Evolutionary conservation across 2,329 filamentous ascomycete species (phyloP), one percentile per base, ranked within the genome.

Genomic region (Dothideomycetes sp.): DNA sequence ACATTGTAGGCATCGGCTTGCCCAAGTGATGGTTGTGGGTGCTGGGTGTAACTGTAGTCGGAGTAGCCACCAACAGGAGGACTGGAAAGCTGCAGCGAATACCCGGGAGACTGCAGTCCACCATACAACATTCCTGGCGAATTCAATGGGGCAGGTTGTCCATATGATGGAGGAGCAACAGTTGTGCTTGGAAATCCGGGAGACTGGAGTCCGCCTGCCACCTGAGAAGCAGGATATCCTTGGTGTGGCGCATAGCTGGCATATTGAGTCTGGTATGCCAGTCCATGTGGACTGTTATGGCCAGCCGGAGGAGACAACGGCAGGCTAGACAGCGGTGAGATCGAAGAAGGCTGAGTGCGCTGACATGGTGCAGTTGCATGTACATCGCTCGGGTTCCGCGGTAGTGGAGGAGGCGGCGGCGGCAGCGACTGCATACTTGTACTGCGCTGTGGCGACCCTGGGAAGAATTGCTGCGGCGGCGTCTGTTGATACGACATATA

Each of bases 31-130:
- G 49, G 49, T 5, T 55, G 55, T 11, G 49, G 38, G 5, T 58
- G 55, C 35, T 55, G 54, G 1, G 49, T 50, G 40, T 73, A 72
- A 30, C 55, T 57, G 50, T 73, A 81, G 45, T 73, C 69, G 15
- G 73, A 61, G 53, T 70, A 81, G 2, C 75, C 76, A 3, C 39
- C 39, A 11, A 68, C 46, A 8, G 43, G 53, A 14, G 61, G 55
- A 8, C 63, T 54, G 15, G 53, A 54, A 22, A 54, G 45, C 7
- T 45, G 48, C 16, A 44, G 45, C 8, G 53, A 46, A 51, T 42
- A 43, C 4, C 34, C 37, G 17, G 40, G 46, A 32, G 57, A 55
- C 43, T 53, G 55, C 36, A 57, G 58, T 14, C 54, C 52, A 22
- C 51, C 52, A 22, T 57, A 59, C 4, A 58, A 57, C 30, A 61